A percentile compares a stretch with the other conserved stretches of the same genome.
Conservation (phyloP, 108 stramenopile species). For the Nitzschia sp. region DNA sequence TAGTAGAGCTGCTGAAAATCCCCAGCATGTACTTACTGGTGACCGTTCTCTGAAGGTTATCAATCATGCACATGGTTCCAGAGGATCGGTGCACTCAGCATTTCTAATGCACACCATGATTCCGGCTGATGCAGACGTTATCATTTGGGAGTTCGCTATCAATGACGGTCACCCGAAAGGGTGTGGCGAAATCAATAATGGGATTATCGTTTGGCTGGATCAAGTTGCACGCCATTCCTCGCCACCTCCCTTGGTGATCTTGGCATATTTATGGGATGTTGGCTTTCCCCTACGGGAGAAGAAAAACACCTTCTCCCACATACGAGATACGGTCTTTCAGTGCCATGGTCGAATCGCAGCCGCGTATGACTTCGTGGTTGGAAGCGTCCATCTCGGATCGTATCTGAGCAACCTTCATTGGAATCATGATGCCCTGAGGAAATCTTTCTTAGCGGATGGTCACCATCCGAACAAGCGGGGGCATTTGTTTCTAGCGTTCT, state of each 20-base stretch:
- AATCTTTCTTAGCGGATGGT: background rate
- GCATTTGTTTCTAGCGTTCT: background rate
- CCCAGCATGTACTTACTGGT: no score
- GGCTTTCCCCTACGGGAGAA: background rate
- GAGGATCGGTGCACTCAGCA: constrained; percentile 1
- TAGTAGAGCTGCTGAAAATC: no score
- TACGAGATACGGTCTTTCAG: background rate
- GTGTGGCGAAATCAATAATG: constrained; percentile 4
- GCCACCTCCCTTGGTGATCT: background rate
- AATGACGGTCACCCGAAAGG: background rate
- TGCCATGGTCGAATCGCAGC: background rate
- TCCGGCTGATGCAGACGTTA: background rate
- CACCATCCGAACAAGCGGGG: background rate
- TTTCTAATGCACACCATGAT: background rate
- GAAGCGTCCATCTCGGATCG: background rate
- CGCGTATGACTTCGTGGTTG: background rate
- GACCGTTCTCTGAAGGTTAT: background rate
- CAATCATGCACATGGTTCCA: background rate
- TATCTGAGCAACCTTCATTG: background rate
- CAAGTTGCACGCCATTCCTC: background rate
- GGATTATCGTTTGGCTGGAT: background rate
- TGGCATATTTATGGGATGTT: background rate
- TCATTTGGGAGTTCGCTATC: background rate
- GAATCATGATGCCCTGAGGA: background rate
- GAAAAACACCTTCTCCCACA: no score